Evolutionary conservation across 2,329 filamentous ascomycete genomes (phyloP).

Genomic region (Penicillium sp.): DNA sequence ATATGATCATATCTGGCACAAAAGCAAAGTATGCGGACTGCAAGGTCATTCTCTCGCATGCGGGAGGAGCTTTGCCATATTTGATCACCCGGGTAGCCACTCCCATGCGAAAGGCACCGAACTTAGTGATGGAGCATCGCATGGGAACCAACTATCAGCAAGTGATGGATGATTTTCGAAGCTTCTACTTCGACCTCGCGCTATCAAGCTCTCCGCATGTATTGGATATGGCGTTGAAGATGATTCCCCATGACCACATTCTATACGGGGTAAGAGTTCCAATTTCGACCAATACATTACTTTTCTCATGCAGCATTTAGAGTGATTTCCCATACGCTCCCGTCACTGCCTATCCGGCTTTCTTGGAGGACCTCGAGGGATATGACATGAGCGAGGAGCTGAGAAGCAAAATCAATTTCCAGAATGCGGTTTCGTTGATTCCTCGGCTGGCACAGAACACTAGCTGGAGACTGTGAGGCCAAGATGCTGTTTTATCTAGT

Average conservation of each 20-base stretch:
- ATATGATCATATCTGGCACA: conserved; percentile 42
- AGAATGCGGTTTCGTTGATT: too few relatives aligned
- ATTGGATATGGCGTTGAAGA: conserved; percentile 16
- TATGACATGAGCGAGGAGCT: too few relatives aligned
- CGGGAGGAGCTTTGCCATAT: conserved; percentile 49
- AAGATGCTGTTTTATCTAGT: too few relatives aligned
- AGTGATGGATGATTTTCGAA: conserved; percentile 17
- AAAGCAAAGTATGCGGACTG: conserved; percentile 34
- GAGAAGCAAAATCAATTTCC: too few relatives aligned
- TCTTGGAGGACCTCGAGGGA: too few relatives aligned
- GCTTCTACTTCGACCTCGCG: conserved; percentile 33
- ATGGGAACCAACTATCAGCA: conserved; percentile 14
- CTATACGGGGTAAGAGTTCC: conserved; percentile 21
- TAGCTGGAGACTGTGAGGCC: too few relatives aligned
- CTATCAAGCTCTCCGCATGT: conserved; percentile 19
- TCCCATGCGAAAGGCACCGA: conserved; percentile 11
- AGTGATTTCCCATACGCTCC: too few relatives aligned
- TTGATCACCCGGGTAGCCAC: conserved; percentile 33
- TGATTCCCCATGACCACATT: conserved; percentile 23
- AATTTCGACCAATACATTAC: too few relatives aligned
- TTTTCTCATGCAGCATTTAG: neutral
- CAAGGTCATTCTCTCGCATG: conserved; percentile 53
- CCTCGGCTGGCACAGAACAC: too few relatives aligned
- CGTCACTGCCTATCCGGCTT: too few relatives aligned
- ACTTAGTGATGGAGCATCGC: conserved; percentile 7